These are phyloP conservation scores for Pyracantha coccinea DNA, from an alignment of 331 rosid genomes.

Conservation along the genomic window DNA sequence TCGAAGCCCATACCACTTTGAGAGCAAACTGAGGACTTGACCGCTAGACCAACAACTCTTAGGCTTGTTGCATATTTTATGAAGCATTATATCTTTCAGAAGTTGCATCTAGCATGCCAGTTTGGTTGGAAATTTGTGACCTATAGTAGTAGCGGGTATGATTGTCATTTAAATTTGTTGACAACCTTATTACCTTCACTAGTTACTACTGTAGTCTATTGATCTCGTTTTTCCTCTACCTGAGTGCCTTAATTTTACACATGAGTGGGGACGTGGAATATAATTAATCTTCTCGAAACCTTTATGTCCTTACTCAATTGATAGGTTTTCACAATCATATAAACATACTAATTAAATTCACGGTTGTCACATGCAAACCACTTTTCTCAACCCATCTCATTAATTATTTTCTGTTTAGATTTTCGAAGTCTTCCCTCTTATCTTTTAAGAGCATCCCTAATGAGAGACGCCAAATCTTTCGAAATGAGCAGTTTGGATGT, in stretches of 20 bases:
- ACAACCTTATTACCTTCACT: constrained; percentile 5
- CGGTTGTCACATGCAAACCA: background rate
- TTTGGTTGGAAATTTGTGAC: background rate
- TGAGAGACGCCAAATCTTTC: too few species aligned
- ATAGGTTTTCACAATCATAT: background rate
- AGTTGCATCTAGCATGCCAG: background rate
- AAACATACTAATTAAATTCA: background rate
- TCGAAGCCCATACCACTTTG: too few species aligned
- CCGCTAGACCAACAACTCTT: too few species aligned
- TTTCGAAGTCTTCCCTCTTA: background rate
- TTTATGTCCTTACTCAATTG: background rate
- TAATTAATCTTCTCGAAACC: background rate
- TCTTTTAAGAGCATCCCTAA: background rate
- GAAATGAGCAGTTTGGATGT: too few species aligned
- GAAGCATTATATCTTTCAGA: background rate
- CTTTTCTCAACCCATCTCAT: background rate
- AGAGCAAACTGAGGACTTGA: too few species aligned
- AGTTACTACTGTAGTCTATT: background rate
- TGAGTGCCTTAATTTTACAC: constrained; percentile 25
- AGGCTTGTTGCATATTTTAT: background rate
- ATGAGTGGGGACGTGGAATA: background rate
- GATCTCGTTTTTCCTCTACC: constrained; percentile 9
- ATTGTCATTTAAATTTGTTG: background rate
- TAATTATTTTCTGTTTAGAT: background rate
- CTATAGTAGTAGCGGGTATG: background rate